These are phyloP conservation scores for Phytophthora kernoviae DNA, from an alignment of 352 stramenopile genomes.

Conservation along the genomic window DNA sequence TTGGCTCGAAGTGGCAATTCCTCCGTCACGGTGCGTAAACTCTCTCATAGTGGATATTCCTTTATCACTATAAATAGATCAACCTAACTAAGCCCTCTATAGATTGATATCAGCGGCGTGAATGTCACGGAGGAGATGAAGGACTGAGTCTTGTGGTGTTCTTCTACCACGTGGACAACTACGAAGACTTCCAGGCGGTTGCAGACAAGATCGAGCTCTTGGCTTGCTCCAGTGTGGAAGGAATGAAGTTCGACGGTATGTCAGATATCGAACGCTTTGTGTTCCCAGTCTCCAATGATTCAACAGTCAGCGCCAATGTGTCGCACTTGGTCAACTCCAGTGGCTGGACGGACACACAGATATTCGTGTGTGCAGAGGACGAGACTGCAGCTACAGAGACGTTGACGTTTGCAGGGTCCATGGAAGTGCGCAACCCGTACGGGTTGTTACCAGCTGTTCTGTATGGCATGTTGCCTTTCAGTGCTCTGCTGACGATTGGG, in stretches of 20 bases:
- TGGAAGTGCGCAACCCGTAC: constrained; percentile 87
- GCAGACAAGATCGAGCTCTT: constrained; percentile 78
- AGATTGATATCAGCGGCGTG: constrained; percentile 70
- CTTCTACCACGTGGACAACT: constrained; percentile 82
- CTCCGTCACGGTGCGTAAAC: constrained; percentile 51
- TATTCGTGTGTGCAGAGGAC: constrained; percentile 77
- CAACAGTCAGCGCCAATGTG: constrained; percentile 46
- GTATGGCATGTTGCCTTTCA: constrained; percentile 89
- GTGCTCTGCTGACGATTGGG: constrained; percentile 65
- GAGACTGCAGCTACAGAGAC: constrained; percentile 48
- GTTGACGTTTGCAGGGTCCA: constrained; percentile 64
- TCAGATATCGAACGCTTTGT: constrained; percentile 64
- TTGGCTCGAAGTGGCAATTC: constrained; percentile 69
- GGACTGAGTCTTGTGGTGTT: constrained; percentile 79
- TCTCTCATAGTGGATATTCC: background rate
- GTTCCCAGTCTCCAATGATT: constrained; percentile 65
- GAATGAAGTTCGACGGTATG: constrained; percentile 66
- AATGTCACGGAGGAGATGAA: constrained; percentile 76
- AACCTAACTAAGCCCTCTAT: background rate
- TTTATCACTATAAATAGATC: background rate
- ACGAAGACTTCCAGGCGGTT: constrained; percentile 62
- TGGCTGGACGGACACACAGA: constrained; percentile 82
- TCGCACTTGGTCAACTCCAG: constrained; percentile 64
- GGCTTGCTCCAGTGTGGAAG: constrained; percentile 54
- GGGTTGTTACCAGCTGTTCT: constrained; percentile 78